Conservation (phyloP, 257 asterid species). For the Solanum pinnatisectum region DNA sequence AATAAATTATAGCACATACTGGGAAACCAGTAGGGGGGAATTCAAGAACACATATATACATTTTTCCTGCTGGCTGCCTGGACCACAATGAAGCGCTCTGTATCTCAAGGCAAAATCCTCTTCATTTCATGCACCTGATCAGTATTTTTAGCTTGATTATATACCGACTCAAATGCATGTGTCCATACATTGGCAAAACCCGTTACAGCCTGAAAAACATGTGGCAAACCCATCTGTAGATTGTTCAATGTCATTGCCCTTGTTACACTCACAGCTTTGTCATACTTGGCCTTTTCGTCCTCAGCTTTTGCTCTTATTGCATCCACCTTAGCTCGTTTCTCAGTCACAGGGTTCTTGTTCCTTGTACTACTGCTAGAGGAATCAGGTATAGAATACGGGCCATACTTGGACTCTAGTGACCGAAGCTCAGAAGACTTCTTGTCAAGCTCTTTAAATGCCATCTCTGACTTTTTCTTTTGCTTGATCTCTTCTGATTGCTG, state of each 20-base stretch:
- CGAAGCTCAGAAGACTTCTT: conserved; percentile 65
- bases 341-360: conserved; percentile 47
- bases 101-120: conserved; percentile 46
- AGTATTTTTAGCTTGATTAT: conserved; percentile 55
- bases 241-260: conserved; percentile 82
- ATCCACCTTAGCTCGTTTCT: conserved; percentile 66
- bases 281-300: conserved; percentile 88
- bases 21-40: not conserved
- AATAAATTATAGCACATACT: not conserved
- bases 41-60: not conserved
- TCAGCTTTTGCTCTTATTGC: conserved; percentile 48
- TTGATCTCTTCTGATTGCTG: conserved; percentile 84
- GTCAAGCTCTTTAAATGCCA: conserved; percentile 73
- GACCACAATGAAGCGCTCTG: not conserved
- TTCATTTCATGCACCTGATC: conserved; percentile 46
- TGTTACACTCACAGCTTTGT: conserved; percentile 59
- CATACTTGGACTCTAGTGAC: conserved; percentile 58
- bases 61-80: not conserved
- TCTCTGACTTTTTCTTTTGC: conserved; percentile 65
- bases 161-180: conserved; percentile 70
- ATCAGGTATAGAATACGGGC: conserved; percentile 35
- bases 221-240: conserved; percentile 87
- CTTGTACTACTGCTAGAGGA: conserved; percentile 24
- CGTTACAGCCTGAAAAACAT: conserved; percentile 88
- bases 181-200: conserved; percentile 80